phyloP scores from a whole-genome alignment of 768 basidiomycete species.

The Macrocybe gigantea region DNA sequence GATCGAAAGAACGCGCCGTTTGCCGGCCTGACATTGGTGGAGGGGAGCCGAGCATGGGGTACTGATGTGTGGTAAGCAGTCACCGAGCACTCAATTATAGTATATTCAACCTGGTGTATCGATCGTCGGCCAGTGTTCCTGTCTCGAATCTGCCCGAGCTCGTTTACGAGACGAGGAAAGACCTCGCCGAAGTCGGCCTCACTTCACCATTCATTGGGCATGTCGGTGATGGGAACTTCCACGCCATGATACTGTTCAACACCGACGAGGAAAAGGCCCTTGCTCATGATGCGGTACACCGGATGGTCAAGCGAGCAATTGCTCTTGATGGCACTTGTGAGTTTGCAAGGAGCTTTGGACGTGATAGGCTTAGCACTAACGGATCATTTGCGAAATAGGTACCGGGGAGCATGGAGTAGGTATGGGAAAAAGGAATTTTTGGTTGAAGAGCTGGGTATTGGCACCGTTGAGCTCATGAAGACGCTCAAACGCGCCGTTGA shows the following conservation, averaged over 20 bases:
- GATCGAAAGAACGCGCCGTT: slow-evolving; percentile 65
- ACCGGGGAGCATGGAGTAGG: slow-evolving; percentile 88
- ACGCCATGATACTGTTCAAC: slow-evolving; percentile 48
- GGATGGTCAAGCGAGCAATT: slow-evolving; percentile 66
- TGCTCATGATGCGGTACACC: slow-evolving; percentile 41
- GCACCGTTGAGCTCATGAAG: slow-evolving; percentile 83
- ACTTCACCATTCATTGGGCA: slow-evolving; percentile 68
- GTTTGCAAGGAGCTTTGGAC: slow-evolving; percentile 9
- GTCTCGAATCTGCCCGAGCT: slow-evolving; percentile 61
- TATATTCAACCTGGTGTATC: background rate
- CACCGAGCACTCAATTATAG: background rate
- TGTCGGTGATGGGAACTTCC: slow-evolving; percentile 63
- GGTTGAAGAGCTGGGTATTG: slow-evolving; percentile 73
- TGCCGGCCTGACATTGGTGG: slow-evolving; percentile 48
- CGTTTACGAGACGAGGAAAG: slow-evolving; percentile 65
- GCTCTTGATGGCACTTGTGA: slow-evolving; percentile 69
- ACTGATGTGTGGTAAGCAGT: slow-evolving; percentile 69
- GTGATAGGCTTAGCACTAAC: background rate
- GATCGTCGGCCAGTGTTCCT: slow-evolving; percentile 36
- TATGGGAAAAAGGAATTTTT: slow-evolving; percentile 80
- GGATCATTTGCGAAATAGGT: slow-evolving; percentile 27
- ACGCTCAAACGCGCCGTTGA: slow-evolving; percentile 71
- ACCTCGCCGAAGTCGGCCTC: slow-evolving; percentile 52
- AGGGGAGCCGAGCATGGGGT: slow-evolving; percentile 54
- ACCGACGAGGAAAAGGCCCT: slow-evolving; percentile 44